Conservation (phyloP, 768 basidiomycete species). For the Galerina sulciceps region DNA sequence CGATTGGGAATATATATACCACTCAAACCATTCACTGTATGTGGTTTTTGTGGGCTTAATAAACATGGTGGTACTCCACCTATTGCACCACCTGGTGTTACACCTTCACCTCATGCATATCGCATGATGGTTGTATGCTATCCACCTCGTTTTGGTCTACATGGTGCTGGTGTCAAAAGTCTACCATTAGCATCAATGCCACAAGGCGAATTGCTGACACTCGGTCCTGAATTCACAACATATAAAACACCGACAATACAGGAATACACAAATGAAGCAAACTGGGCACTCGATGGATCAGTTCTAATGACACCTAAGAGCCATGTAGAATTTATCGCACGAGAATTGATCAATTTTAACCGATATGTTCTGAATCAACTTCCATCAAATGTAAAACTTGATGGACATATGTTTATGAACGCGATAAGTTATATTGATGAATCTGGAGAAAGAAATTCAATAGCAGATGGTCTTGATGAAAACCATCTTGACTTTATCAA, state of each 20-base stretch:
- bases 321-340: no score
- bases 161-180: background rate
- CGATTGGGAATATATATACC: slow-evolving; percentile 12
- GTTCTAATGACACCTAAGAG: background rate
- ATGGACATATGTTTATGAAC: no score
- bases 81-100: background rate
- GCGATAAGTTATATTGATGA: no score
- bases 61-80: slow-evolving; percentile 19
- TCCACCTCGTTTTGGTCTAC: slow-evolving; percentile 15
- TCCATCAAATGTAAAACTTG: no score
- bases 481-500: no score
- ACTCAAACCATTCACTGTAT: background rate
- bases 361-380: no score
- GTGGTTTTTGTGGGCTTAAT: slow-evolving; percentile 13
- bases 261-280: background rate
- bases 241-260: background rate
- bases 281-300: background rate
- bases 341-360: no score
- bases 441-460: no score
- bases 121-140: slow-evolving; percentile 13
- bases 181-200: background rate
- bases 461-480: no score
- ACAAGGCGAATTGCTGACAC: background rate
- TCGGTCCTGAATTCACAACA: background rate
- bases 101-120: background rate